Base-by-base conservation (phyloP, 1,139 yeast species). In the Nakaseomyces nivariensis region DNA sequence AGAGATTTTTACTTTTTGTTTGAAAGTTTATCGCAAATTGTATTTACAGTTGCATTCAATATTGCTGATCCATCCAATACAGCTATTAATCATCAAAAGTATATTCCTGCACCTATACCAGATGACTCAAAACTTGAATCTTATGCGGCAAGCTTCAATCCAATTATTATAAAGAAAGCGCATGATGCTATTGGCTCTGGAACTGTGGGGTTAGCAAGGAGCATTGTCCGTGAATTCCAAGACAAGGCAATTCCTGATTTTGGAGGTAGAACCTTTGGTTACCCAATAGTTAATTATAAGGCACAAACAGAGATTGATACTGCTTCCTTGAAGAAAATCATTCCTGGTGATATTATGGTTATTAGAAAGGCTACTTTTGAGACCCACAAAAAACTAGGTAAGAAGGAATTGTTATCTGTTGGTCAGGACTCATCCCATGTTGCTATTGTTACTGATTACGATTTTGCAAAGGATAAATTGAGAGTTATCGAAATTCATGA, bases 281-380 rank as follows among this genome's bases (percentile, higher is more conserved):
- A 79, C 0, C 72, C 82, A 2, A 73, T 90, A 46, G 67, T 77
- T 53, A 79, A 77, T 59, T 79, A 79, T 58, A 73, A 77, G 47
- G 81, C 81, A 40, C 73, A 77, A 46, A 81, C 81, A 38, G 77
- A 81, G 11, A 59, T 71, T 33, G 92, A 81, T 50, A 86, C 81
- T 45, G 49, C 48, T 5, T 52, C 52, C 17, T 49, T 60, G 33
- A 48, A 54, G 32, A 37, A 47, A 8, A 77, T 88, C 51, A 75
- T 77, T 48, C 82, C 94, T 0, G 98, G 98, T 51, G 97, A 92
- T 64, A 73, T 92, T 17, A 69, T 88, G 46, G 84, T 88, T 53
- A 77, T 88, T 56, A 78, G 82, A 58, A 79, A 80, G 52, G 96
- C 89, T 8, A 77, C 76, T 54, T 89, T 90, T 68, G 80, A 77